Percentiles rank a stretch among this genome's conserved stretches.
These are phyloP conservation scores for Furcasterigmium furcatum DNA, from an alignment of 2,329 filamentous ascomycete genomes.

Conservation along the genomic window DNA sequence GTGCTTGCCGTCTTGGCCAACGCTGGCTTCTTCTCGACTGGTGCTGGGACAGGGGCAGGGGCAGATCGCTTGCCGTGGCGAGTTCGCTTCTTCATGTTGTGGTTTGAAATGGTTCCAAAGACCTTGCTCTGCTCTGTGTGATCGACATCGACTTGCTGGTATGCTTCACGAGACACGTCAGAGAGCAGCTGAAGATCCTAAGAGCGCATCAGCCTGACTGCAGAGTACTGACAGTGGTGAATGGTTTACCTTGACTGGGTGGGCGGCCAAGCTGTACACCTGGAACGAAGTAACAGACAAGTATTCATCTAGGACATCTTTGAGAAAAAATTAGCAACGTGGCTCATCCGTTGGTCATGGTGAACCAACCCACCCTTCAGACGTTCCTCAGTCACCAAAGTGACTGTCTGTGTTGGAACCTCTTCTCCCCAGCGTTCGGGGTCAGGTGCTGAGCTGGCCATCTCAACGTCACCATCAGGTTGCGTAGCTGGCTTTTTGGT, in stretches of 20 bases:
- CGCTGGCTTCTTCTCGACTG: conserved; percentile 26
- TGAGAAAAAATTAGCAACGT: not conserved
- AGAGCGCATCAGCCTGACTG: not conserved
- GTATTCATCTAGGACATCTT: conserved; percentile 67
- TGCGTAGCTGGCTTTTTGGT: conserved; percentile 44
- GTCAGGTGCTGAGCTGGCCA: conserved; percentile 63
- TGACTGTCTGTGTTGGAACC: conserved; percentile 55
- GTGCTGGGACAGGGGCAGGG: conserved; percentile 21
- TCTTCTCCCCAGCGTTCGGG: conserved; percentile 45
- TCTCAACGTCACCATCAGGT: conserved; percentile 64
- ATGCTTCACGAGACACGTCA: conserved; percentile 64
- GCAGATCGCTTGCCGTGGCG: conserved; percentile 28
- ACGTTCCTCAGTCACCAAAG: conserved; percentile 69
- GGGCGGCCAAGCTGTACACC: conserved; percentile 78
- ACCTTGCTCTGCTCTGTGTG: conserved; percentile 53
- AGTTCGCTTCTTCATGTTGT: conserved; percentile 54
- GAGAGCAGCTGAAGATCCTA: conserved; percentile 66
- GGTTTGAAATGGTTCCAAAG: conserved; percentile 75
- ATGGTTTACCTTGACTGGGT: conserved; percentile 56
- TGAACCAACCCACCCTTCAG: conserved; percentile 53
- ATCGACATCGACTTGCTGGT: conserved; percentile 56
- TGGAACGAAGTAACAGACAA: conserved; percentile 76
- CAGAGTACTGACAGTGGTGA: not conserved
- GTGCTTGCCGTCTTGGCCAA: conserved; percentile 14
- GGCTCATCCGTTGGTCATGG: too few relatives aligned